Percentiles rank a stretch among this genome's conserved stretches.
Conservation (phyloP, 345 rosid genomes). For the Hibiscus trionum region DNA sequence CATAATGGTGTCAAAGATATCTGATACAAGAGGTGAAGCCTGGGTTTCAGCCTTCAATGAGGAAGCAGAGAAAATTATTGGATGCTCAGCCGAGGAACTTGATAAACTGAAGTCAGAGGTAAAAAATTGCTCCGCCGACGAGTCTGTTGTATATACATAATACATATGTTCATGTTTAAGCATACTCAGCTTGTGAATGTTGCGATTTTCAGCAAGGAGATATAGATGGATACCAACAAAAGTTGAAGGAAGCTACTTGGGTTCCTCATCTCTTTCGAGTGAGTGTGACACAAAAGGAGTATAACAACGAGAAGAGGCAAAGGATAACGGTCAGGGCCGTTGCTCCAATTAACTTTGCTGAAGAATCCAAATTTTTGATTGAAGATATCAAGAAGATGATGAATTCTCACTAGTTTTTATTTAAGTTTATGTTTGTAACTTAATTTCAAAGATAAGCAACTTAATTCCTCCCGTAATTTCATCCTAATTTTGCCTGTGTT, state of each 20-base stretch:
- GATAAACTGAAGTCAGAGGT: conserved; percentile 62
- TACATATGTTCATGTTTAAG: background rate
- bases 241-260: conserved; percentile 29
- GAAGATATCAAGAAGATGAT: conserved; percentile 65
- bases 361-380: conserved; percentile 61
- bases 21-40: conserved; percentile 74
- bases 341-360: conserved; percentile 66
- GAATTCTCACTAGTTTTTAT: conserved; percentile 22
- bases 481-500: too few species aligned
- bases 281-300: conserved; percentile 65
- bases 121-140: background rate
- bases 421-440: background rate
- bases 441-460: too few species aligned
- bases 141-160: background rate
- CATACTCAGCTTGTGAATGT: background rate
- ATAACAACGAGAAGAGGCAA: conserved; percentile 76
- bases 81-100: conserved; percentile 82
- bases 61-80: conserved; percentile 67
- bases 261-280: conserved; percentile 59
- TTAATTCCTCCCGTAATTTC: too few species aligned
- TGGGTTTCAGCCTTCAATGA: conserved; percentile 75
- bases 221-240: conserved; percentile 43
- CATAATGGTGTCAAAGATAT: conserved; percentile 56
- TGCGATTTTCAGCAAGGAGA: conserved; percentile 41
- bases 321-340: conserved; percentile 67